These are phyloP conservation scores for Elsinoe arachidis DNA, from an alignment of 2,329 filamentous ascomycete species.

Conservation along the genomic window DNA sequence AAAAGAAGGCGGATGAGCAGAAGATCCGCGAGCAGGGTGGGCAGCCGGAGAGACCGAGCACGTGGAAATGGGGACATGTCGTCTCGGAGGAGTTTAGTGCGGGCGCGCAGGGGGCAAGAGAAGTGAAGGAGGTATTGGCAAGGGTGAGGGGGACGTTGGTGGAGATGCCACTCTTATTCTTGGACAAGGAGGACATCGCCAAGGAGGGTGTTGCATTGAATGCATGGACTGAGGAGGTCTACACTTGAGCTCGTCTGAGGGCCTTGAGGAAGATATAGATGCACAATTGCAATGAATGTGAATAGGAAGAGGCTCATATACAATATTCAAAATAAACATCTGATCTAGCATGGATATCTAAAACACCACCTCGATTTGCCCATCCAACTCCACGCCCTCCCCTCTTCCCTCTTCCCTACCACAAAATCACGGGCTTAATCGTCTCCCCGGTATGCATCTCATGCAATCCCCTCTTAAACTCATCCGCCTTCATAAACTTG, in stretches of 20 bases:
- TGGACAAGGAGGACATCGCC: conserved; percentile 78
- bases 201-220: conserved; percentile 61
- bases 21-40: conserved; percentile 1
- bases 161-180: conserved; percentile 85
- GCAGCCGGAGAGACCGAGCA: conserved; percentile 37
- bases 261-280: background rate
- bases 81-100: conserved; percentile 47
- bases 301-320: too few species aligned
- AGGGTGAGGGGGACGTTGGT: conserved; percentile 54
- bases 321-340: too few species aligned
- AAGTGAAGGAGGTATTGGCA: conserved; percentile 61
- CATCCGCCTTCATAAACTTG: conserved; percentile 36
- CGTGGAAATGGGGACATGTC: conserved; percentile 79
- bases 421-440: conserved; percentile 16
- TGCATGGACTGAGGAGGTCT: conserved; percentile 40
- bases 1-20: conserved; percentile 29
- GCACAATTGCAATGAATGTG: too few species aligned
- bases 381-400: background rate
- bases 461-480: conserved; percentile 33
- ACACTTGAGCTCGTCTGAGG: conserved; percentile 16
- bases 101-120: conserved; percentile 34
- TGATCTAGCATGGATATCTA: background rate
- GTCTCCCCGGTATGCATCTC: conserved; percentile 32
- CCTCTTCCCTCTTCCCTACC: background rate
- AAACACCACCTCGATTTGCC: background rate